Evolutionary conservation across 495 filamentous ascomycete genomes (phyloP).

Genomic region (Hypoxylon fragiforme): DNA sequence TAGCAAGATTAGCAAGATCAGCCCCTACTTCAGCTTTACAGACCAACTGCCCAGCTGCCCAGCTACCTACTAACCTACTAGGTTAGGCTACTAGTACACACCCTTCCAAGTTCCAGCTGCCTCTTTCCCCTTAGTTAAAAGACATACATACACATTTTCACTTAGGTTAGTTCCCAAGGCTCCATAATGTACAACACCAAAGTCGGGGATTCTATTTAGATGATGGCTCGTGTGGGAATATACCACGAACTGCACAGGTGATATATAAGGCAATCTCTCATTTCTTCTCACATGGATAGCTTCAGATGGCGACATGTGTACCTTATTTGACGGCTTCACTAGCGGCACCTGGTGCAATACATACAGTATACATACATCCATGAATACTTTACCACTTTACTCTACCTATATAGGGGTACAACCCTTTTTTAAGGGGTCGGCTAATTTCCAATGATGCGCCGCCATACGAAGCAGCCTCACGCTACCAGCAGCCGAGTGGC

Average conservation of each 20-base stretch:
- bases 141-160: conserved; percentile 6
- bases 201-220: conserved; percentile 4
- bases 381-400: too few relatives aligned
- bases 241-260: neutral
- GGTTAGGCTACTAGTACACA: too few relatives aligned
- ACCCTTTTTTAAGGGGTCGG: conserved; percentile 21
- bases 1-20: neutral
- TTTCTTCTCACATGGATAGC: neutral
- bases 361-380: too few relatives aligned
- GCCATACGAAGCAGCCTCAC: conserved; percentile 28
- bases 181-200: conserved; percentile 7
- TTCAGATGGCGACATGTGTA: too few relatives aligned
- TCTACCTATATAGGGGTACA: conserved; percentile 17
- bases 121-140: too few relatives aligned
- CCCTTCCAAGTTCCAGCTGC: too few relatives aligned
- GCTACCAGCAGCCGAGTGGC: conserved; percentile 31
- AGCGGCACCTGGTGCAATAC: too few relatives aligned
- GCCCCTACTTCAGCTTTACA: conserved; percentile 10
- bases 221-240: neutral
- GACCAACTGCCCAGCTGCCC: too few relatives aligned
- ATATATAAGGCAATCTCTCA: neutral
- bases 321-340: too few relatives aligned
- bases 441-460: conserved; percentile 29
- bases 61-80: too few relatives aligned
- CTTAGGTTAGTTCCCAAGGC: neutral